Evolutionary conservation across 495 filamentous ascomycete genomes (phyloP).

Genomic region (Penicillium canariense): DNA sequence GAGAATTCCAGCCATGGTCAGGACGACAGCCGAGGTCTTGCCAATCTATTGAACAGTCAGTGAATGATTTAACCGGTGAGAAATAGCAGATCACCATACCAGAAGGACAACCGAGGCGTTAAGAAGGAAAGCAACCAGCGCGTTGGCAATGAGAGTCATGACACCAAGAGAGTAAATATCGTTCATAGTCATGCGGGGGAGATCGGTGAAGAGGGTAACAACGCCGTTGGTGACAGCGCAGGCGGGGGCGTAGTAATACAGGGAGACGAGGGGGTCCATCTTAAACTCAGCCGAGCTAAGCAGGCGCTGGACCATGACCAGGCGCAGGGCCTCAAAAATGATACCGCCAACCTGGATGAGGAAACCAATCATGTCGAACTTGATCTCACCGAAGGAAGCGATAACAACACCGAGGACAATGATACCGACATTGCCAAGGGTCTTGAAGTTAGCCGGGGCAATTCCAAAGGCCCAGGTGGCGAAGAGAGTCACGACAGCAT

Average conservation of each 20-base stretch:
- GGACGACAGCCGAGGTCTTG: slow-evolving; percentile 88
- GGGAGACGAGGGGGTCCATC: slow-evolving; percentile 90
- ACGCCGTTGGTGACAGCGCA: slow-evolving; percentile 79
- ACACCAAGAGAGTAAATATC: slow-evolving; percentile 72
- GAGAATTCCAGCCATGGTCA: slow-evolving; percentile 91
- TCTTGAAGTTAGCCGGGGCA: slow-evolving; percentile 64
- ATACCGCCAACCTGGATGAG: slow-evolving; percentile 77
- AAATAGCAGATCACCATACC: slow-evolving; percentile 48
- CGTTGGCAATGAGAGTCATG: slow-evolving; percentile 71
- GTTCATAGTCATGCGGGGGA: slow-evolving; percentile 62
- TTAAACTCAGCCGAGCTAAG: slow-evolving; percentile 86
- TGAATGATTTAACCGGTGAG: background rate
- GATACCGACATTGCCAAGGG: slow-evolving; percentile 75
- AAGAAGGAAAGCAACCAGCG: slow-evolving; percentile 73
- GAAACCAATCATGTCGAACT: slow-evolving; percentile 79
- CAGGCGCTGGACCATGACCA: slow-evolving; percentile 83
- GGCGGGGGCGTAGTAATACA: slow-evolving; percentile 90
- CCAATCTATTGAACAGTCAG: slow-evolving; percentile 68
- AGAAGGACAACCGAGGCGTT: slow-evolving; percentile 88
- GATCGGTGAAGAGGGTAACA: slow-evolving; percentile 71
- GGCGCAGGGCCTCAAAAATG: slow-evolving; percentile 78
- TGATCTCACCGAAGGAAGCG: slow-evolving; percentile 84
- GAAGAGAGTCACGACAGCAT: slow-evolving; percentile 80
- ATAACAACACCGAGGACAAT: slow-evolving; percentile 86
- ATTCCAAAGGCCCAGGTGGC: slow-evolving; percentile 76